These are phyloP conservation scores for Chalciporus sphaerocephalus DNA, from an alignment of 768 basidiomycete genomes.

Conservation along the genomic window DNA sequence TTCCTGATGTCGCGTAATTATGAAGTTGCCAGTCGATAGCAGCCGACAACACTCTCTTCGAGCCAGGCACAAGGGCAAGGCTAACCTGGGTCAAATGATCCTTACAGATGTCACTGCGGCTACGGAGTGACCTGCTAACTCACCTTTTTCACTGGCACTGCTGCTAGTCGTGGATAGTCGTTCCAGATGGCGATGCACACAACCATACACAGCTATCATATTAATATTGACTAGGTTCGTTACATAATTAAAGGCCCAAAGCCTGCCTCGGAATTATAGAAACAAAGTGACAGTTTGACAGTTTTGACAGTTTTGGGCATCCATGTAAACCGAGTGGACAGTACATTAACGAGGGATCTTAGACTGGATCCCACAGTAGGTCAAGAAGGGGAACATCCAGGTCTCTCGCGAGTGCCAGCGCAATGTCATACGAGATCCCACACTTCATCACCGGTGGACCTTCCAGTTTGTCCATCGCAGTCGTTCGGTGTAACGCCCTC, in stretches of 20 bases:
- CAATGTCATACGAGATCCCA: conserved; percentile 58
- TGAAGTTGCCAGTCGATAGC: conserved; percentile 4
- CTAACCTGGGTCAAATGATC: background rate
- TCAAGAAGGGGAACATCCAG: conserved; percentile 57
- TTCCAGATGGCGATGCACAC: background rate
- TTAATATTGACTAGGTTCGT: background rate
- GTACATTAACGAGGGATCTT: background rate
- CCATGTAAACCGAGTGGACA: too few species aligned
- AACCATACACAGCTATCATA: background rate
- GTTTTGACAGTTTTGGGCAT: too few species aligned
- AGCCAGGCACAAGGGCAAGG: background rate
- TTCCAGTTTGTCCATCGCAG: conserved; percentile 58
- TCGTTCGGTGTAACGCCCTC: conserved; percentile 63
- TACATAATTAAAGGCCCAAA: too few species aligned
- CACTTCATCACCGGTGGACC: conserved; percentile 72
- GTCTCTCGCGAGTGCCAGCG: conserved; percentile 53
- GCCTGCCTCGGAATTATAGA: too few species aligned
- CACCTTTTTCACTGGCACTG: too few species aligned
- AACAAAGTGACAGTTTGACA: background rate
- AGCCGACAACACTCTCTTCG: background rate
- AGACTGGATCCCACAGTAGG: conserved; percentile 59
- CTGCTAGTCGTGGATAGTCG: background rate
- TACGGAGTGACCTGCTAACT: too few species aligned
- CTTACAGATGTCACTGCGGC: too few species aligned
- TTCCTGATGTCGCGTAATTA: conserved; percentile 22